Evolutionary conservation across 371 early-diverging fungal species (phyloP), one percentile per base, ranked within the genome.

Genomic region (Mucor racemosus): DNA sequence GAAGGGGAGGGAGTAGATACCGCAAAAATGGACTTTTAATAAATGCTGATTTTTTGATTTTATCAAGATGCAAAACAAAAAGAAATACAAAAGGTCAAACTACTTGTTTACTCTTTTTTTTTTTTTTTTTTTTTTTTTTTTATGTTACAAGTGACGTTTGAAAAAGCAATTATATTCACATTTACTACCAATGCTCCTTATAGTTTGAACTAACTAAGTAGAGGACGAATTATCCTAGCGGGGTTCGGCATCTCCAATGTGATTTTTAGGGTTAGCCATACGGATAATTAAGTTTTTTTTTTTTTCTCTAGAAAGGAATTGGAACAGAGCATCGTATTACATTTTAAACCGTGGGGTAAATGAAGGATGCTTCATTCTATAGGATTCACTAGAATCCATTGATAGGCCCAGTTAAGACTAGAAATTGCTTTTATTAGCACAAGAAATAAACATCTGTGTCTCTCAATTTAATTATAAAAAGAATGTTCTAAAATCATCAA

Each of bases 401-500:
- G 26, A 26, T 26, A 3, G 3, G 3, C 26, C 26, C 26, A 26
- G 1, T 26, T 3, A 3, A 26, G 26, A 26, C 26, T 3, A 3
- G 26, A 3, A 26, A 26, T 26, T 26, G 26, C 3, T 26, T 38
- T 38, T 38, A 38, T 38, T 38, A 38, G 11, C 4, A 38, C 11
- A 9, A 9, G 11, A 38, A 38, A 38, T 38, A 38, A 38, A 1
- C 7, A 38, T 11, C 9, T 11, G 38, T 38, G 7, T 38, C 2
- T 11, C 4, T 38, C 7, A 38, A 2, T 11, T 9, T 38, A 38
- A 38, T 38, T 4, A 48, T 9, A 48, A 48, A 48, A 48, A 10
- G 48, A 48, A 48, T 48, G 48, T 48, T 48, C 48, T 48, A 7
- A 5, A 48, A 48, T 48, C 48, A 48, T 21, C n/a, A 48, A 48